Percentiles rank a stretch among this genome's conserved stretches.
phyloP scores from a whole-genome alignment of 2,329 filamentous ascomycete species.

The Phoma sp. region DNA sequence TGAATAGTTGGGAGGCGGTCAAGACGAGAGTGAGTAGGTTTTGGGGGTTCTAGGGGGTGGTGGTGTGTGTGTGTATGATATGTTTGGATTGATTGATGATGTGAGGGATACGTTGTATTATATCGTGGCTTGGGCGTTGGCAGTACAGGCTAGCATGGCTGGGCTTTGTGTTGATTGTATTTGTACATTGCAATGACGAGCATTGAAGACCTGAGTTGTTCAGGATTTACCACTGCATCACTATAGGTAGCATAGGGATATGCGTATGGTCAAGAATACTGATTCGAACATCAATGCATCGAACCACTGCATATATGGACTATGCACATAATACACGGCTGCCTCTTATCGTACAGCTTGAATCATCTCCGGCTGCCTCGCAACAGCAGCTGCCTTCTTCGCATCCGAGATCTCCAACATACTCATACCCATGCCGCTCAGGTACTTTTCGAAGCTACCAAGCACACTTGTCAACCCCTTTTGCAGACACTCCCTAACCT shows the following conservation, averaged over 20 bases:
- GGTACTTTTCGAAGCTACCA: conserved; percentile 76
- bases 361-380: conserved; percentile 35
- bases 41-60: conserved; percentile 51
- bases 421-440: conserved; percentile 72
- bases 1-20: conserved; percentile 69
- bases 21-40: conserved; percentile 62
- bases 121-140: conserved; percentile 12
- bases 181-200: too few relatives aligned
- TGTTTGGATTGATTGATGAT: not conserved
- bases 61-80: conserved; percentile 12
- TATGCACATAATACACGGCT: too few relatives aligned
- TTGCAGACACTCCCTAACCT: conserved; percentile 70
- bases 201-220: too few relatives aligned
- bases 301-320: too few relatives aligned
- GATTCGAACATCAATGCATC: too few relatives aligned
- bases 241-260: too few relatives aligned
- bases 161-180: too few relatives aligned
- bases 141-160: too few relatives aligned
- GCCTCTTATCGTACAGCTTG: too few relatives aligned
- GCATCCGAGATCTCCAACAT: conserved; percentile 74
- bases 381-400: conserved; percentile 33
- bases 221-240: too few relatives aligned
- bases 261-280: not conserved
- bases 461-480: conserved; percentile 71
- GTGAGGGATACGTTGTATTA: not conserved